These are phyloP conservation scores for Apophysomyces sp. DNA, from an alignment of 371 early-diverging fungal genomes.

Conservation along the genomic window DNA sequence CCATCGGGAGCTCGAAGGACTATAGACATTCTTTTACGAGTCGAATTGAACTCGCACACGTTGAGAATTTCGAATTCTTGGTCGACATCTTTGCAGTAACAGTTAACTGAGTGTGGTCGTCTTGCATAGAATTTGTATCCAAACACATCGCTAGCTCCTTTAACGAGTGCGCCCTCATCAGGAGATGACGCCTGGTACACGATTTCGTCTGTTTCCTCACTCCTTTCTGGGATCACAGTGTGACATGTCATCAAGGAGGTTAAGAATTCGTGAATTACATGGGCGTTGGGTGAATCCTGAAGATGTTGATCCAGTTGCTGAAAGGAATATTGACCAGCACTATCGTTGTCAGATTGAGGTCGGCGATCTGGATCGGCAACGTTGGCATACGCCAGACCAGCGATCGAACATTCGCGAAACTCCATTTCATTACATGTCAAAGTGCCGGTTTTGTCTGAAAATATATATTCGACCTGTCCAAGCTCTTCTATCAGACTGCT, in stretches of 20 bases:
- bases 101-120: conserved; percentile 82
- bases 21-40: conserved; percentile 96
- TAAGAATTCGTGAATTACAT: conserved; percentile 68
- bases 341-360: conserved; percentile 25
- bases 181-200: conserved; percentile 90
- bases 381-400: conserved; percentile 71
- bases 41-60: conserved; percentile 96
- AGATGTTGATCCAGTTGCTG: conserved; percentile 60
- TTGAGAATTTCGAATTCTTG: conserved; percentile 84
- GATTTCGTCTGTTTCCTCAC: conserved; percentile 47
- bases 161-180: conserved; percentile 88
- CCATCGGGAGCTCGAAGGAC: conserved; percentile 87
- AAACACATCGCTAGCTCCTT: conserved; percentile 68
- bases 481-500: conserved; percentile 93
- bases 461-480: conserved; percentile 86
- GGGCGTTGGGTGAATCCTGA: conserved; percentile 44
- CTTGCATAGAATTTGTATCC: conserved; percentile 78
- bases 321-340: conserved; percentile 58
- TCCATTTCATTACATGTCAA: conserved; percentile 97
- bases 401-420: conserved; percentile 85
- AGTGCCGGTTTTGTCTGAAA: conserved; percentile 95
- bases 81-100: conserved; percentile 61
- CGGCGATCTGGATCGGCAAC: conserved; percentile 62
- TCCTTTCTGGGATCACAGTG: conserved; percentile 92
- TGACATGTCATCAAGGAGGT: conserved; percentile 92